A percentile compares a stretch with the other conserved stretches of the same genome.
These are phyloP conservation scores for Ceraceosorus guamensis DNA, from an alignment of 1,284 basidiomycete genomes.

Conservation along the genomic window DNA sequence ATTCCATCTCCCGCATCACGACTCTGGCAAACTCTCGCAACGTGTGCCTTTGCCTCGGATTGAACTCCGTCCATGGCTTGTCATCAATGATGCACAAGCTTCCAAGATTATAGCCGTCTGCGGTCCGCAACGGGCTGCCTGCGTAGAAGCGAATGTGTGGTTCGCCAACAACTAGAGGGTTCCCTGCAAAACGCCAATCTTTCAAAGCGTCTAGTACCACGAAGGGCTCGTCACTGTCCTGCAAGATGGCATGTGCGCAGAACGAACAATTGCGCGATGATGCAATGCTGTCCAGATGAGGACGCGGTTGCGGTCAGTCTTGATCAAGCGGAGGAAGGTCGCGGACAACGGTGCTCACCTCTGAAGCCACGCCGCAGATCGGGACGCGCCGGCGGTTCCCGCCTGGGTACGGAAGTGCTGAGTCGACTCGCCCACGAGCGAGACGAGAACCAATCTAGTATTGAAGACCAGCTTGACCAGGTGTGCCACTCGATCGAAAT, in stretches of 20 bases:
- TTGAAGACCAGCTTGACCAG: conserved; percentile 87
- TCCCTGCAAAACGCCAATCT: conserved; percentile 79
- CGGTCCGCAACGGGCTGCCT: conserved; percentile 76
- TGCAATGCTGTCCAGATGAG: conserved; percentile 18
- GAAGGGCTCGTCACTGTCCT: conserved; percentile 79
- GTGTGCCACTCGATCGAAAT: conserved; percentile 83
- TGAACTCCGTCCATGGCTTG: conserved; percentile 72
- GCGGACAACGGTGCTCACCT: too few species aligned
- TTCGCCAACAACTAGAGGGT: conserved; percentile 67
- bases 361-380: conserved; percentile 13
- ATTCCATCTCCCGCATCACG: conserved; percentile 89
- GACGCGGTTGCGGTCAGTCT: too few species aligned
- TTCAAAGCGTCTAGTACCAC: conserved; percentile 69
- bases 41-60: conserved; percentile 78
- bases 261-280: conserved; percentile 64
- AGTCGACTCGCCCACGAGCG: conserved; percentile 70
- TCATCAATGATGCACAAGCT: conserved; percentile 80
- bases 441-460: conserved; percentile 74
- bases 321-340: too few species aligned
- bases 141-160: conserved; percentile 82
- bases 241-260: conserved; percentile 74
- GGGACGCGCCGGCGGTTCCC: conserved; percentile 51
- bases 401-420: conserved; percentile 80
- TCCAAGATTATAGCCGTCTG: conserved; percentile 84
- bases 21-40: conserved; percentile 85